These are phyloP conservation scores for Candida sanyiensis DNA, from an alignment of 805 yeast genomes.

Conservation along the genomic window DNA sequence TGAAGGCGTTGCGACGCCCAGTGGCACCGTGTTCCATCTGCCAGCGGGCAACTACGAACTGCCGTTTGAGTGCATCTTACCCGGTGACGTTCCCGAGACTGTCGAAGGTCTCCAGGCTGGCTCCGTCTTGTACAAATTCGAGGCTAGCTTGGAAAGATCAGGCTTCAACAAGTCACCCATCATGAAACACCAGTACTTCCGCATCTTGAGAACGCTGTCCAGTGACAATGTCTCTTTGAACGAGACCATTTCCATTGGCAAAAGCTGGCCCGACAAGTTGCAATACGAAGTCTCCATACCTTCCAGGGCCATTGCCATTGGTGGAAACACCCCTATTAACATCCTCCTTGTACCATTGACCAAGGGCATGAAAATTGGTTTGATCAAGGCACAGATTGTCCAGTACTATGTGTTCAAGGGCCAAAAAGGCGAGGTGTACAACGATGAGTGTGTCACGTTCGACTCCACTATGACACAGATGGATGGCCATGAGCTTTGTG, in stretches of 20 bases:
- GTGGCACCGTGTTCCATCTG: conserved; percentile 34
- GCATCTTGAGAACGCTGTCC: conserved; percentile 78
- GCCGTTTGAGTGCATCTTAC: conserved; percentile 77
- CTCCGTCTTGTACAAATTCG: conserved; percentile 63
- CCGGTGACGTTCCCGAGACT: conserved; percentile 76
- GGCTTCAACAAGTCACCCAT: conserved; percentile 44
- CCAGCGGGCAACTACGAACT: conserved; percentile 77
- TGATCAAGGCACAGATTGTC: conserved; percentile 55
- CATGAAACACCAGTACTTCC: conserved; percentile 50
- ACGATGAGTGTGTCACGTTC: conserved; percentile 55
- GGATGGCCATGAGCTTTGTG: conserved; percentile 37
- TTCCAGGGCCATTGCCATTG: conserved; percentile 80
- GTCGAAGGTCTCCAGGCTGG: conserved; percentile 85
- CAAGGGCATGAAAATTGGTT: conserved; percentile 71
- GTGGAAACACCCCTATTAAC: conserved; percentile 64
- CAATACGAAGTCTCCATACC: conserved; percentile 86
- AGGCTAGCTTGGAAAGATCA: conserved; percentile 69
- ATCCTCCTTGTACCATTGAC: conserved; percentile 69
- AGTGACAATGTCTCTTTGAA: conserved; percentile 65
- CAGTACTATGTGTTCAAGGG: conserved; percentile 63
- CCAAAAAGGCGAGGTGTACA: conserved; percentile 45
- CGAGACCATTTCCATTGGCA: conserved; percentile 86
- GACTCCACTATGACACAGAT: conserved; percentile 44
- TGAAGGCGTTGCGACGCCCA: conserved; percentile 19
- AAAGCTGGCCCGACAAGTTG: conserved; percentile 83